Evolutionary conservation across 2,329 filamentous ascomycete genomes (phyloP).

Genomic region (Stylonectria norvegica): DNA sequence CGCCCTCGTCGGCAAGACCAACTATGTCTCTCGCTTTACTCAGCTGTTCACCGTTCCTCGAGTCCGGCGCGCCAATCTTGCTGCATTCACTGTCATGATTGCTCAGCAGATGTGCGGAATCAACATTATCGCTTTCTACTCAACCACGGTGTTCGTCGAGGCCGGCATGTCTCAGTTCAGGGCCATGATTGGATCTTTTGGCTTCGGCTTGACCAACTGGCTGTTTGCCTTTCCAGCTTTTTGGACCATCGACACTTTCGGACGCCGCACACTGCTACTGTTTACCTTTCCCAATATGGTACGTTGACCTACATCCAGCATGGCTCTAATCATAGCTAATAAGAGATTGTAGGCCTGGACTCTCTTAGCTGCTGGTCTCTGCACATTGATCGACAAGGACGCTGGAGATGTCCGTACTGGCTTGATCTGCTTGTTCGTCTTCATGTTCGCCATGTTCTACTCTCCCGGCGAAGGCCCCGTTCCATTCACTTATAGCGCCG

Average conservation of each 20-base stretch:
- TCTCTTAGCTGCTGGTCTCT: slow-evolving; percentile 43
- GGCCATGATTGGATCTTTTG: slow-evolving; percentile 49
- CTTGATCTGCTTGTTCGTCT: slow-evolving; percentile 60
- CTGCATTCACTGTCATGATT: slow-evolving; percentile 78
- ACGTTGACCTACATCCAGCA: too few species aligned
- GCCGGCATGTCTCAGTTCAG: slow-evolving; percentile 53
- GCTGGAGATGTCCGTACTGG: slow-evolving; percentile 44
- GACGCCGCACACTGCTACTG: slow-evolving; percentile 57
- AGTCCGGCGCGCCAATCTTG: slow-evolving; percentile 67
- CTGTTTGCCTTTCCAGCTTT: slow-evolving; percentile 64
- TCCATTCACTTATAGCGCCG: slow-evolving; percentile 60
- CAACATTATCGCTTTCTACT: slow-evolving; percentile 75
- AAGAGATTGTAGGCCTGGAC: slow-evolving; percentile 42
- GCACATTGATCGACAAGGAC: slow-evolving; percentile 33
- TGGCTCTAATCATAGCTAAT: neutral
- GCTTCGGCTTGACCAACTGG: slow-evolving; percentile 57
- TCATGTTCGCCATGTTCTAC: slow-evolving; percentile 62
- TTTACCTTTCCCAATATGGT: slow-evolving; percentile 66
- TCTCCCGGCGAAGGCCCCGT: slow-evolving; percentile 63
- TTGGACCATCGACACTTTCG: slow-evolving; percentile 66
- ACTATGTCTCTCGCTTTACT: slow-evolving; percentile 46
- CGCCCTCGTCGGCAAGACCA: slow-evolving; percentile 36
- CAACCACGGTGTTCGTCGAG: slow-evolving; percentile 57
- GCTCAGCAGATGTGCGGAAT: slow-evolving; percentile 61
- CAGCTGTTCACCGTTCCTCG: slow-evolving; percentile 67